Percentiles rank a stretch among this genome's conserved stretches.
Evolutionary conservation across 2,329 filamentous ascomycete genomes (phyloP).

Genomic region (Neonectria coccinea): DNA sequence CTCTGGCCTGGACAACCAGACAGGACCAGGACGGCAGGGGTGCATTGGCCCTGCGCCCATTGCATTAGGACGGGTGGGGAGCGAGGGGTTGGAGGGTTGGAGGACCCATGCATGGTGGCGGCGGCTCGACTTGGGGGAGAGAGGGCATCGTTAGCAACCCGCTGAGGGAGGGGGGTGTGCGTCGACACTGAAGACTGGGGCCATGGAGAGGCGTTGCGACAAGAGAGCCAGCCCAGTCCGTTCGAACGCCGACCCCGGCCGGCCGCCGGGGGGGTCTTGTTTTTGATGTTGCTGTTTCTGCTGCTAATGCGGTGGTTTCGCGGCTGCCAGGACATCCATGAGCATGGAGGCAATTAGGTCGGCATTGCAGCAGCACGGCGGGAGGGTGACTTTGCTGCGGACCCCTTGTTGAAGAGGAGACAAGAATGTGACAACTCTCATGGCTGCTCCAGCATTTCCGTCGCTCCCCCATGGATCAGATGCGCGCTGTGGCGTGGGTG

Average conservation of each 20-base stretch:
- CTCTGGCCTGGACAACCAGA: slow-evolving; percentile 47
- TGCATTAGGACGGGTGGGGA: slow-evolving; percentile 48
- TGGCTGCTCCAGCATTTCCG: slow-evolving; percentile 36
- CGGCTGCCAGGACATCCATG: slow-evolving; percentile 21
- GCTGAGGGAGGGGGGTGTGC: slow-evolving; percentile 39
- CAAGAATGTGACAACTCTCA: slow-evolving; percentile 10
- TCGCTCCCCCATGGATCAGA: slow-evolving; percentile 37
- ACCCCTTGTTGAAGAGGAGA: slow-evolving; percentile 24
- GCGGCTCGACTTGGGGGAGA: slow-evolving; percentile 47
- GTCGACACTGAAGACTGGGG: slow-evolving; percentile 38
- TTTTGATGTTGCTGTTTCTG: slow-evolving; percentile 36
- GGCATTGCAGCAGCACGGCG: slow-evolving; percentile 11
- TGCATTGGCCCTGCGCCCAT: slow-evolving; percentile 45
- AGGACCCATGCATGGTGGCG: slow-evolving; percentile 45
- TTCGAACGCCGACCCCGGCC: slow-evolving; percentile 44
- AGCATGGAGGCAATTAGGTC: slow-evolving; percentile 23
- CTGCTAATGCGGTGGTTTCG: slow-evolving; percentile 16
- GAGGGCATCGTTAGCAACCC: slow-evolving; percentile 44
- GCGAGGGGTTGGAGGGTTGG: slow-evolving; percentile 48
- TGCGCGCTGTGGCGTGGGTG: slow-evolving; percentile 39
- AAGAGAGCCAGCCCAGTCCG: slow-evolving; percentile 37
- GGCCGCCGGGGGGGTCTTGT: slow-evolving; percentile 37
- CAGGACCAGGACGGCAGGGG: slow-evolving; percentile 45
- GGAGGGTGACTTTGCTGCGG: slow-evolving; percentile 22
- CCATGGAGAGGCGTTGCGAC: slow-evolving; percentile 40